Evolutionary conservation across 768 basidiomycete species (phyloP).

Genomic region (Termitomyces bulborhizus): DNA sequence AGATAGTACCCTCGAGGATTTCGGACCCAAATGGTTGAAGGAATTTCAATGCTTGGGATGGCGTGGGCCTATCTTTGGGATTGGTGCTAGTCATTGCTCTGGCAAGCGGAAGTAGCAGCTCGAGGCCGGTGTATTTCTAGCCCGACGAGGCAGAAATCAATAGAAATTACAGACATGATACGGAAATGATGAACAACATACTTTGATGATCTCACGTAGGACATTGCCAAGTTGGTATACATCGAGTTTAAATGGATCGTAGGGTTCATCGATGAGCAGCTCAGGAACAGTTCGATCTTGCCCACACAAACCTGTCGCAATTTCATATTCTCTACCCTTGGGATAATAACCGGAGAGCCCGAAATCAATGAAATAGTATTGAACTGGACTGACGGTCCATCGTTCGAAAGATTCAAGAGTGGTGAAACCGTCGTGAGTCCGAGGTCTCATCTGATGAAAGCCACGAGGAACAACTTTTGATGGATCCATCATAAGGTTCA

Average conservation of each 20-base stretch:
- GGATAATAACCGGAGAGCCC: conserved; percentile 13
- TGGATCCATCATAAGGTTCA: conserved; percentile 14
- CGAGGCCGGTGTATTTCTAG: neutral
- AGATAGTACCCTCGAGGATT: neutral
- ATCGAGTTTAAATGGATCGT: conserved; percentile 25
- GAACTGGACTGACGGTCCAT: conserved; percentile 16
- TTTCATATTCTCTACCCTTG: neutral
- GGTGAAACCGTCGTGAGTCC: neutral
- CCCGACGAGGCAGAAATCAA: neutral
- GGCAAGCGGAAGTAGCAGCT: neutral
- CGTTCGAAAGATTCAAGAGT: conserved; percentile 3
- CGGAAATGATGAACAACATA: neutral
- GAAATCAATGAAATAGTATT: conserved; percentile 24
- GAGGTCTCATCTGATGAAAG: neutral
- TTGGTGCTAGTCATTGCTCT: neutral
- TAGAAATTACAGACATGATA: no score
- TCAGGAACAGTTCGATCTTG: conserved; percentile 21
- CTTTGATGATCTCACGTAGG: conserved; percentile 1
- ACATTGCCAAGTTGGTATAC: conserved; percentile 20
- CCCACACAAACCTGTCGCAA: conserved; percentile 8
- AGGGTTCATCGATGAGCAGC: conserved; percentile 14
- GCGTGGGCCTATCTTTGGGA: neutral
- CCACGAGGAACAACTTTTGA: conserved; percentile 9
- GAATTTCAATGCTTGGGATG: neutral
- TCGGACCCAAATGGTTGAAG: neutral